phyloP scores from a whole-genome alignment of 768 basidiomycete genomes.

The Coprinopsis marcescibilis region DNA sequence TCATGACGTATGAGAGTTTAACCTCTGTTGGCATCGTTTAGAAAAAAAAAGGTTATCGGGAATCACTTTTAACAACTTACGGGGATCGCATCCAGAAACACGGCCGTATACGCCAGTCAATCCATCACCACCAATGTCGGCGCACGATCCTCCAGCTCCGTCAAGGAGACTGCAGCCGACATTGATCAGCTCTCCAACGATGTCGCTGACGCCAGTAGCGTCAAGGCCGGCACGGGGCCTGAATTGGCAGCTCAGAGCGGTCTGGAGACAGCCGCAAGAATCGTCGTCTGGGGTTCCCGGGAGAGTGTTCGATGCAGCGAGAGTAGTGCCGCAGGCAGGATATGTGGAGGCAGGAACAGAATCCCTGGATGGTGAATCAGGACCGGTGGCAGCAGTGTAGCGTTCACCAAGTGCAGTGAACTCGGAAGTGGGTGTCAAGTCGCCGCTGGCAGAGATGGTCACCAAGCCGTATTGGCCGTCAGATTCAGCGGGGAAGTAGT shows the following conservation, averaged over 20 bases:
- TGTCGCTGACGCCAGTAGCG: conserved; percentile 52
- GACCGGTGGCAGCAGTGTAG: conserved; percentile 50
- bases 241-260: conserved; percentile 67
- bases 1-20: conserved; percentile 82
- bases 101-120: conserved; percentile 69
- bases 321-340: conserved; percentile 58
- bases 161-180: conserved; percentile 75
- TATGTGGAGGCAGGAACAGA: conserved; percentile 43
- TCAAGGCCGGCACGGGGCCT: no score
- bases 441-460: conserved; percentile 62
- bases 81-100: conserved; percentile 73
- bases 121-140: conserved; percentile 69
- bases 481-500: conserved; percentile 81
- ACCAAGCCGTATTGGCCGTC: conserved; percentile 84
- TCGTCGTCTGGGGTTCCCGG: conserved; percentile 81
- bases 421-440: conserved; percentile 66
- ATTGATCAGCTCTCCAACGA: conserved; percentile 58
- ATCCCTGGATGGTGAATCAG: conserved; percentile 50
- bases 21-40: conserved; percentile 39
- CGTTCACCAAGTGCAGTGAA: conserved; percentile 60
- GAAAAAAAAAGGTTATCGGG: conserved; percentile 4
- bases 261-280: conserved; percentile 74
- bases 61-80: conserved; percentile 32
- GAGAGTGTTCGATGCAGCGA: conserved; percentile 61
- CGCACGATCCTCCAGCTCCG: conserved; percentile 53